Base-by-base conservation (phyloP, 2,329 filamentous ascomycete species). In the Stemphylium lycopersici region DNA sequence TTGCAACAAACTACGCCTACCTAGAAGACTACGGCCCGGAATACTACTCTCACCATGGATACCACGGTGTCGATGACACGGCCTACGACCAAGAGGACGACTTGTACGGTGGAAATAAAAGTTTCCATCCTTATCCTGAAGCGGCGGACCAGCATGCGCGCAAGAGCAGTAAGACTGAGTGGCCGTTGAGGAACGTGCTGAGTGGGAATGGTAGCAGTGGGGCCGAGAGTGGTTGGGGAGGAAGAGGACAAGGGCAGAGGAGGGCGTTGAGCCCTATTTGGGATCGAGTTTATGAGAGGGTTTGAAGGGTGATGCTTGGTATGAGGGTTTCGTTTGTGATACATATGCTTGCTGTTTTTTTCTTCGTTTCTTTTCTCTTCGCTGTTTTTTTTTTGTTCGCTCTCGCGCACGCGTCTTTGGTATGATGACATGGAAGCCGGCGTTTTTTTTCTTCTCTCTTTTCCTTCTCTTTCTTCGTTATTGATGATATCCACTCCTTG, bases 11-110 rank as follows among this genome's bases (percentile, higher is more conserved):
- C 6, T 59, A 68, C 34, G 47, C 50, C 2, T 74, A 73, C 39
- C 55, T 68, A 13, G 72, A 74, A 33, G 68, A 73, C 50, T 72
- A 72, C 29, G 68, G 68, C 3, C 67, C 71, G 2, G 71, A 73
- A 37, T 73, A 66, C 16, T 51, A 42, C 37, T 51, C 42, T 8
- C 32, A 51, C n/a, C 26, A 46, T 8, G 41, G 48, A 31, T 44
- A 40, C 11, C 26, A 45, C 10, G 29, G 33, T 12, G 36, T 16
- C 11, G 52, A 55, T 1, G 56, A 65, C 22, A 54, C 7, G 13
- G 22, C 12, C 6, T 10, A 59, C 7, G 68, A 69, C 24, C 57
- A 63, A 2, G 62, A 69, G n/a, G 65, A 70, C 16, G 69, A 68
- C 0, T 20, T 69, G 16, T 73, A 71, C 39, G 71, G 71, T 7